Percentiles rank a stretch among this genome's conserved stretches.
Evolutionary conservation across 352 stramenopile species (phyloP).

Genomic region (Globisporangium middletonii): DNA sequence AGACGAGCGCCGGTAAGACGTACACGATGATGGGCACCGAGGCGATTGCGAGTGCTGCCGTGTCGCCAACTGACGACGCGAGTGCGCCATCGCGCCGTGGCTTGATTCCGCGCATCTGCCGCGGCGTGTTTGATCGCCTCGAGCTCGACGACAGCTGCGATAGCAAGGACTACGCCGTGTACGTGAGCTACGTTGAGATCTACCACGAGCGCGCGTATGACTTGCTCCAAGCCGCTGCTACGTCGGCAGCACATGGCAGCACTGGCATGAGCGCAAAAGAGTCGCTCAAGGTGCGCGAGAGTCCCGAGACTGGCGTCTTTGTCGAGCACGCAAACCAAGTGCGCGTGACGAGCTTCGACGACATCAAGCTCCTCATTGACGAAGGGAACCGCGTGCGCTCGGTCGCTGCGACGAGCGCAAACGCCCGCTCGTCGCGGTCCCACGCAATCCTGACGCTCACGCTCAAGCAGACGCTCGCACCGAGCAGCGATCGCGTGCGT

Average conservation of each 20-base stretch:
- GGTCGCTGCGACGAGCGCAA: conserved; percentile 40
- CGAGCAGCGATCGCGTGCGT: background rate
- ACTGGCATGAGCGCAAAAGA: conserved; percentile 20
- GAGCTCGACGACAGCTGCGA: conserved; percentile 12
- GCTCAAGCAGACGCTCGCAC: conserved; percentile 28
- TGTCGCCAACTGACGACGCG: background rate
- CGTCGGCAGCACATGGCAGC: background rate
- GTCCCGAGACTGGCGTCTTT: conserved; percentile 58
- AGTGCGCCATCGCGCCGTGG: conserved; percentile 19
- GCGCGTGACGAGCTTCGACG: conserved; percentile 38
- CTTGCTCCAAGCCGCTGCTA: conserved; percentile 25
- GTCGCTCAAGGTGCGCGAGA: conserved; percentile 67
- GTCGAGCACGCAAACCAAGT: conserved; percentile 52
- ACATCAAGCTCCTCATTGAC: conserved; percentile 51
- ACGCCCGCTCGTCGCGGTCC: conserved; percentile 43
- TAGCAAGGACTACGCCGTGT: conserved; percentile 19
- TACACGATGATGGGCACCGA: conserved; percentile 59
- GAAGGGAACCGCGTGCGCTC: conserved; percentile 57
- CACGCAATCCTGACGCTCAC: conserved; percentile 64
- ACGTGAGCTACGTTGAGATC: conserved; percentile 81
- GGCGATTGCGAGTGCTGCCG: background rate
- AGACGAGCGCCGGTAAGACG: conserved; percentile 69
- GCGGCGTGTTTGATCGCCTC: conserved; percentile 51
- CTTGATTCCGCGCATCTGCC: conserved; percentile 58
- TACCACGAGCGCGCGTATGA: conserved; percentile 78